phyloP scores from a whole-genome alignment of 345 rosid species.

The Murraya koenigii region DNA sequence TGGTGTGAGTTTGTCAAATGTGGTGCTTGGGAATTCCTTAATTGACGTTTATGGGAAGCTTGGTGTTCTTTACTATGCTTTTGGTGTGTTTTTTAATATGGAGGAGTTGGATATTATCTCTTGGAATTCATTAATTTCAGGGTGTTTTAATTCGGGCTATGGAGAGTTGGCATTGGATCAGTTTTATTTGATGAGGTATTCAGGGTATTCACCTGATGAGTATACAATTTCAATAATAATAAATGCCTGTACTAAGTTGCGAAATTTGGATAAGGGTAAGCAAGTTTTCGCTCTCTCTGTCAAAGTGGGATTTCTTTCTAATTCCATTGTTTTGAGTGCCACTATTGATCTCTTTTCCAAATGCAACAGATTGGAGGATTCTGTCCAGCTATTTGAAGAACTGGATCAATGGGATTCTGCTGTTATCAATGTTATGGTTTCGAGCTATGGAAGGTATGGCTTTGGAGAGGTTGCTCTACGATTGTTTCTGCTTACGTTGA shows the following conservation, averaged over 20 bases:
- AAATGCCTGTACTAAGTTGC: slow-evolving; percentile 45
- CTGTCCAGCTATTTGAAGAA: slow-evolving; percentile 54
- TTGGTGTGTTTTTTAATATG: slow-evolving; percentile 51
- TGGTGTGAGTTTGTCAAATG: slow-evolving; percentile 33
- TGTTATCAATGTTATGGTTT: slow-evolving; percentile 55
- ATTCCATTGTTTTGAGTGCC: slow-evolving; percentile 68
- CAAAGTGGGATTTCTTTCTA: slow-evolving; percentile 65
- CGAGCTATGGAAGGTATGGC: slow-evolving; percentile 55
- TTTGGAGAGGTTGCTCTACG: slow-evolving; percentile 46
- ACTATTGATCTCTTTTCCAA: slow-evolving; percentile 71
- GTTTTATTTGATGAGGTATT: slow-evolving; percentile 46
- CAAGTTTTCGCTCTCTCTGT: slow-evolving; percentile 54
- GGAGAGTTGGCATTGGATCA: slow-evolving; percentile 42
- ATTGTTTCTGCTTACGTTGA: slow-evolving; percentile 37
- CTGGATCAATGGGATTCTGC: slow-evolving; percentile 49
- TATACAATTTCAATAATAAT: slow-evolving; percentile 49
- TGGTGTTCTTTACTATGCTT: slow-evolving; percentile 44
- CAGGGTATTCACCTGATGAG: slow-evolving; percentile 48
- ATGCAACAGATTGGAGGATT: slow-evolving; percentile 74
- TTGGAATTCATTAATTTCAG: slow-evolving; percentile 69
- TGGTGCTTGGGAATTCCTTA: slow-evolving; percentile 69
- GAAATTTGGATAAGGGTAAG: slow-evolving; percentile 62
- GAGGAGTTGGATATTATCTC: slow-evolving; percentile 52
- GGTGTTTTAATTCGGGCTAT: slow-evolving; percentile 42
- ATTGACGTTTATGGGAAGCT: slow-evolving; percentile 70